phyloP scores from a whole-genome alignment of 805 yeast genomes.

The Isabelozyma heimii region DNA sequence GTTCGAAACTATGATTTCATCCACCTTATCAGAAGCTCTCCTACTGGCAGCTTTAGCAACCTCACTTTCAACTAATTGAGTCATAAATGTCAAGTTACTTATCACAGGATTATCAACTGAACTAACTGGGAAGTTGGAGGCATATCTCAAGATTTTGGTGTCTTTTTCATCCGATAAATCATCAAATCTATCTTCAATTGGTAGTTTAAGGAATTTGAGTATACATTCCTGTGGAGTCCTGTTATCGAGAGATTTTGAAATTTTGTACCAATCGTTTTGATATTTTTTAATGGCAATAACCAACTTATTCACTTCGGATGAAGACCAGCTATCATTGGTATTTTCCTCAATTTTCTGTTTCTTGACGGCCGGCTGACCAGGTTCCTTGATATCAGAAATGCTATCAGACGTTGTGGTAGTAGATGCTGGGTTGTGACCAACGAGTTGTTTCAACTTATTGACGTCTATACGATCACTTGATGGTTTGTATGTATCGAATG shows the following conservation, averaged over 20 bases:
- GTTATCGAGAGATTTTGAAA: constrained; percentile 63
- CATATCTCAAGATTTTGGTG: constrained; percentile 74
- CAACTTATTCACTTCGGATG: constrained; percentile 57
- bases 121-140: constrained; percentile 81
- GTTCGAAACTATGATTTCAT: constrained; percentile 39
- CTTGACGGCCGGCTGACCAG: constrained; percentile 18
- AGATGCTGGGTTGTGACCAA: constrained; percentile 9
- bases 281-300: constrained; percentile 60
- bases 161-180: constrained; percentile 41
- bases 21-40: constrained; percentile 53
- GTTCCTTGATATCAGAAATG: constrained; percentile 3
- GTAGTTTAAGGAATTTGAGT: constrained; percentile 71
- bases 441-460: constrained; percentile 28
- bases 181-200: constrained; percentile 74
- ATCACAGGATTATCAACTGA: constrained; percentile 90
- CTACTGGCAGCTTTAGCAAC: constrained; percentile 80
- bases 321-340: constrained; percentile 54
- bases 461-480: constrained; percentile 51
- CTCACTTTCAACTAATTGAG: constrained; percentile 80
- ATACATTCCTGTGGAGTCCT: constrained; percentile 79
- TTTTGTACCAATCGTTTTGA: constrained; percentile 76
- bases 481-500: constrained; percentile 79
- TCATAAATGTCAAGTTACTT: constrained; percentile 86
- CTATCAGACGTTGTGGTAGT: background rate
- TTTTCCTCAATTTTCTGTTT: constrained; percentile 13